Conservation (phyloP, 2,329 filamentous ascomycete genomes). For the Venturiaceae sp. region DNA sequence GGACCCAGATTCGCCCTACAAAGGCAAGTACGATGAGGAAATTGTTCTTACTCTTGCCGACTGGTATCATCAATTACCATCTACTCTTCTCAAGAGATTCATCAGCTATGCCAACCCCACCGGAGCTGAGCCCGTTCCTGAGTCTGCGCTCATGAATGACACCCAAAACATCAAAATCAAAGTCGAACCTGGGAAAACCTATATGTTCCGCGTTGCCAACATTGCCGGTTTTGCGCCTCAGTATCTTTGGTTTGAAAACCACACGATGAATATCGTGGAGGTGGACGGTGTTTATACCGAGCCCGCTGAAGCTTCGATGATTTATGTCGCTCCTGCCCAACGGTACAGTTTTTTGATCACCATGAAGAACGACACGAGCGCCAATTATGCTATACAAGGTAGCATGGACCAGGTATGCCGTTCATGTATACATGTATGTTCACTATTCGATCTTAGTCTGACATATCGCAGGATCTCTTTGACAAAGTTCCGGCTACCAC, state of each 20-base stretch:
- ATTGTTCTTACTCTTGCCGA: constrained; percentile 60
- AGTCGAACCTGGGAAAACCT: constrained; percentile 44
- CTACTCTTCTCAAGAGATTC: constrained; percentile 37
- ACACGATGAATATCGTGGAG: constrained; percentile 55
- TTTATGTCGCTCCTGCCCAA: constrained; percentile 61
- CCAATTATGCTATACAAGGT: constrained; percentile 51
- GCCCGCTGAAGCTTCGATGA: constrained; percentile 46
- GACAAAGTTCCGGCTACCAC: constrained; percentile 56
- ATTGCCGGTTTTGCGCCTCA: constrained; percentile 63
- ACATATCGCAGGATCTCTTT: constrained; percentile 41
- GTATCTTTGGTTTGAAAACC: constrained; percentile 61
- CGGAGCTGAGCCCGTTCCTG: constrained; percentile 55
- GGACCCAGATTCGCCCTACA: constrained; percentile 42
- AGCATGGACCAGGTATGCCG: constrained; percentile 35
- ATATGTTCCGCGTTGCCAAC: constrained; percentile 60
- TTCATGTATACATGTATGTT: not conserved
- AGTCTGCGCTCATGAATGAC: constrained; percentile 57
- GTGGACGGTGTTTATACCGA: constrained; percentile 60
- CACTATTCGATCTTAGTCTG: not conserved
- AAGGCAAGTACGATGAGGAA: constrained; percentile 48
- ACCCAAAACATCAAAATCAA: constrained; percentile 34
- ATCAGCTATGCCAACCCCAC: constrained; percentile 45
- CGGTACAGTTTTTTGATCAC: constrained; percentile 59
- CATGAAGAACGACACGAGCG: constrained; percentile 43
- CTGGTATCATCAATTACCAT: constrained; percentile 55